These are phyloP conservation scores for Tricholomella constricta DNA, from an alignment of 768 basidiomycete species.

Conservation along the genomic window DNA sequence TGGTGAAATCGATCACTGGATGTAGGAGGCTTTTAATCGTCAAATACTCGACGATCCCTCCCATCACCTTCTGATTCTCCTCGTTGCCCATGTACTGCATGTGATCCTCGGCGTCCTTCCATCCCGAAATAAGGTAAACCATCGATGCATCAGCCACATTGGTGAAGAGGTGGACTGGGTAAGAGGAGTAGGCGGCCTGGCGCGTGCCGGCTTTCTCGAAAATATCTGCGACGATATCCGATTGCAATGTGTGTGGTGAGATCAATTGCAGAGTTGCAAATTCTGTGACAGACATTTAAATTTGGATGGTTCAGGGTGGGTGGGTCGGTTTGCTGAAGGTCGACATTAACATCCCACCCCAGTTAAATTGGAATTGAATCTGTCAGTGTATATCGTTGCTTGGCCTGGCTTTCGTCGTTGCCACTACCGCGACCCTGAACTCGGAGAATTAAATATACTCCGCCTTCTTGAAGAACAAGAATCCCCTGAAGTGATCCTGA, in stretches of 20 bases:
- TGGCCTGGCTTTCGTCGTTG: no score
- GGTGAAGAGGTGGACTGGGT: slow-evolving; percentile 42
- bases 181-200: slow-evolving; percentile 44
- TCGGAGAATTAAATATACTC: no score
- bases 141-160: slow-evolving; percentile 21
- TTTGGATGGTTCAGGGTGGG: no score
- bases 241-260: slow-evolving; percentile 29
- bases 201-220: slow-evolving; percentile 31
- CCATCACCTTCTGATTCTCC: slow-evolving; percentile 39
- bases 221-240: slow-evolving; percentile 27
- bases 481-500: no score
- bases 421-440: no score
- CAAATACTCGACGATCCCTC: slow-evolving; percentile 29
- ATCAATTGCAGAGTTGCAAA: slow-evolving; percentile 38
- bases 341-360: background rate
- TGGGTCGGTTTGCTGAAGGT: background rate
- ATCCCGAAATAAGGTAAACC: slow-evolving; percentile 46
- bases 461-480: no score
- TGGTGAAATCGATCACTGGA: slow-evolving; percentile 38
- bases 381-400: no score
- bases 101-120: slow-evolving; percentile 43
- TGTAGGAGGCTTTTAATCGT: slow-evolving; percentile 39
- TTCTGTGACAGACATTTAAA: slow-evolving; percentile 46
- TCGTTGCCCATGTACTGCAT: slow-evolving; percentile 43
- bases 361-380: background rate